phyloP scores from a whole-genome alignment of 495 filamentous ascomycete genomes.

The Aspergillus homomorphus region DNA sequence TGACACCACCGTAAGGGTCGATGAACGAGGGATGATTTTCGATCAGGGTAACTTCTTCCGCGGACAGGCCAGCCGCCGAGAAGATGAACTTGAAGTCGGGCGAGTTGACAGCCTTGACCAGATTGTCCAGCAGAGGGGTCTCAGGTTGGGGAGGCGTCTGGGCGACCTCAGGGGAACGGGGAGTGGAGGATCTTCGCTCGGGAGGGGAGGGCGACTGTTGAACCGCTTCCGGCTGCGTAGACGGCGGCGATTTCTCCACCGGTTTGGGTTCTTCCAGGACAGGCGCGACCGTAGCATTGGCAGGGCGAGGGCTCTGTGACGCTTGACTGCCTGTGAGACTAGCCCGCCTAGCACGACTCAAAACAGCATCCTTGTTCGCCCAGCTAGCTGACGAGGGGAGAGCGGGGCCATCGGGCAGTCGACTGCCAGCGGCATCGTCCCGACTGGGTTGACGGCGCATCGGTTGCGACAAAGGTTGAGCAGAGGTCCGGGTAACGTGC shows the following conservation, averaged over 20 bases:
- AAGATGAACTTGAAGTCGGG: slow-evolving; percentile 63
- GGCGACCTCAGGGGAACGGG: slow-evolving; percentile 15
- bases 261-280: slow-evolving; percentile 40
- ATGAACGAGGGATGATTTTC: slow-evolving; percentile 73
- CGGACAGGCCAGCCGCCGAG: slow-evolving; percentile 44
- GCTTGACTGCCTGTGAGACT: slow-evolving; percentile 77
- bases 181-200: slow-evolving; percentile 24
- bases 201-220: slow-evolving; percentile 22
- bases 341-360: slow-evolving; percentile 62
- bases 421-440: slow-evolving; percentile 64
- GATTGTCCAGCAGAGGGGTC: slow-evolving; percentile 40
- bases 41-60: slow-evolving; percentile 55
- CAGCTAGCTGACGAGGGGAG: slow-evolving; percentile 91
- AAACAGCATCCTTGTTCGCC: slow-evolving; percentile 73
- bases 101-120: slow-evolving; percentile 53
- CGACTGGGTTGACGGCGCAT: slow-evolving; percentile 73
- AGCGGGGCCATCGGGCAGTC: slow-evolving; percentile 68
- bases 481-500: slow-evolving; percentile 29
- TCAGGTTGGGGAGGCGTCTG: slow-evolving; percentile 26
- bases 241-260: slow-evolving; percentile 31
- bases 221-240: slow-evolving; percentile 24
- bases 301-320: slow-evolving; percentile 74
- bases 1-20: slow-evolving; percentile 71
- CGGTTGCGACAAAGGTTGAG: slow-evolving; percentile 58
- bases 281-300: slow-evolving; percentile 55